A percentile compares a stretch with the other conserved stretches of the same genome.
Evolutionary conservation across 2,329 filamentous ascomycete genomes (phyloP).

Genomic region (Diaporthe sp.): DNA sequence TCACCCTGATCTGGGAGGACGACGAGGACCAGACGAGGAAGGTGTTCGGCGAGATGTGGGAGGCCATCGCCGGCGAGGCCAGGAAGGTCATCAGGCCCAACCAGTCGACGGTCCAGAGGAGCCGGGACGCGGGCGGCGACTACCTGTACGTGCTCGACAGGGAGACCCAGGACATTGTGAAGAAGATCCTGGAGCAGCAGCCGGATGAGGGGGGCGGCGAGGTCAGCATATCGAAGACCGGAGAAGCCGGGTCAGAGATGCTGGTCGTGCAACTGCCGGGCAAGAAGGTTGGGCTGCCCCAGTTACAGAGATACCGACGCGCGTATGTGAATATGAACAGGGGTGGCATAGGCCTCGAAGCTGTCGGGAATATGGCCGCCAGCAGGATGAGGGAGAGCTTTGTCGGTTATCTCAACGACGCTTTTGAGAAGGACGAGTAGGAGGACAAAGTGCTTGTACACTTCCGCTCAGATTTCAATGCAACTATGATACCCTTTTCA

Average conservation of each 20-base stretch:
- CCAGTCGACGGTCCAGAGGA: conserved; percentile 76
- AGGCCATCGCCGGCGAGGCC: conserved; percentile 74
- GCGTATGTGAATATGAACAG: conserved; percentile 84
- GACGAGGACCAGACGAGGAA: conserved; percentile 67
- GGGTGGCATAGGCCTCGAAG: conserved; percentile 72
- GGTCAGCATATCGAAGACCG: conserved; percentile 61
- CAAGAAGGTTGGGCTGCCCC: conserved; percentile 76
- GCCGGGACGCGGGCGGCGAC: conserved; percentile 74
- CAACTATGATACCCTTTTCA: conserved; percentile 36
- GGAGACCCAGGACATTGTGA: conserved; percentile 82
- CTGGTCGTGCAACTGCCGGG: conserved; percentile 75
- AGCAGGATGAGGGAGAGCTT: conserved; percentile 72
- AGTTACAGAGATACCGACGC: conserved; percentile 81
- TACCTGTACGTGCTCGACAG: conserved; percentile 86
- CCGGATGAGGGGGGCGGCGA: conserved; percentile 74
- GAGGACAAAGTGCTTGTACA: background rate
- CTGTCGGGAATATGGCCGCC: conserved; percentile 65
- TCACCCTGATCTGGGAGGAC: conserved; percentile 84
- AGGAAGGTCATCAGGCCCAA: conserved; percentile 79
- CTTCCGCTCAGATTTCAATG: conserved; percentile 13
- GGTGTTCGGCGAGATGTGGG: conserved; percentile 79
- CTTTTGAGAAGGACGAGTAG: conserved; percentile 70
- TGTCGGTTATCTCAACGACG: conserved; percentile 75
- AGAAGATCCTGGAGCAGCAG: conserved; percentile 76
- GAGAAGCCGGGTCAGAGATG: conserved; percentile 53